Conservation (phyloP, 2,329 filamentous ascomycete genomes). For the Didymella arachidicola region DNA sequence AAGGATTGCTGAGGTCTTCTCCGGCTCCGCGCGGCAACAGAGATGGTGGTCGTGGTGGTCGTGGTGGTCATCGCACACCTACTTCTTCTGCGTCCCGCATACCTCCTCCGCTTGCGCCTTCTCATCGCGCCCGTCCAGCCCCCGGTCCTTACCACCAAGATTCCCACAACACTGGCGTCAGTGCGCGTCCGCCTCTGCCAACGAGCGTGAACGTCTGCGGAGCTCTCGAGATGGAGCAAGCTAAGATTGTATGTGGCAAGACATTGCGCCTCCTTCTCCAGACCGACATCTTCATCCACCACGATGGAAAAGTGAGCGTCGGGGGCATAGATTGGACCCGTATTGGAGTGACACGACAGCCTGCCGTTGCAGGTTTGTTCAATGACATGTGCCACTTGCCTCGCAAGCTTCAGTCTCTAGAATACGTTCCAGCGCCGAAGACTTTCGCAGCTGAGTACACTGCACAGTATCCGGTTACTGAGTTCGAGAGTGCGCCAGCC, state of each 20-base stretch:
- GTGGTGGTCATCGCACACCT: constrained; percentile 2
- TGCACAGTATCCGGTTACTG: constrained; percentile 23
- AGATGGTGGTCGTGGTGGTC: constrained; percentile 4
- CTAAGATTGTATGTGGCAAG: constrained; percentile 32
- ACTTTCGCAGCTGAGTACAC: constrained; percentile 35
- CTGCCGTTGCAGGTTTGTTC: constrained; percentile 30
- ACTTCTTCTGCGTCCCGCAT: background rate
- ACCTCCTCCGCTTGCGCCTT: background rate
- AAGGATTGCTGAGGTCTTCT: constrained; percentile 21
- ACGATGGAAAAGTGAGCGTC: constrained; percentile 37
- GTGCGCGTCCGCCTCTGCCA: background rate
- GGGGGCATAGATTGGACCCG: constrained; percentile 38
- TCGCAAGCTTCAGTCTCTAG: constrained; percentile 30
- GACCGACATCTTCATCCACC: constrained; percentile 37
- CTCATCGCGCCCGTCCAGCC: background rate
- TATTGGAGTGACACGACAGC: constrained; percentile 34
- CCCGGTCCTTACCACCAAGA: background rate
- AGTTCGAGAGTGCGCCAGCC: constrained; percentile 36
- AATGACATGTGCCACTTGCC: constrained; percentile 41
- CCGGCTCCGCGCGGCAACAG: constrained; percentile 6
- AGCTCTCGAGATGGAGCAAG: constrained; percentile 37
- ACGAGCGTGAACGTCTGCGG: constrained; percentile 21
- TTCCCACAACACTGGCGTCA: background rate
- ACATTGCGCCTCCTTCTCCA: constrained; percentile 41
- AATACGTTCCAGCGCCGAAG: constrained; percentile 40